Evolutionary conservation across 176 grass and related monocot species (phyloP).

Genomic region (Poa pratensis): DNA sequence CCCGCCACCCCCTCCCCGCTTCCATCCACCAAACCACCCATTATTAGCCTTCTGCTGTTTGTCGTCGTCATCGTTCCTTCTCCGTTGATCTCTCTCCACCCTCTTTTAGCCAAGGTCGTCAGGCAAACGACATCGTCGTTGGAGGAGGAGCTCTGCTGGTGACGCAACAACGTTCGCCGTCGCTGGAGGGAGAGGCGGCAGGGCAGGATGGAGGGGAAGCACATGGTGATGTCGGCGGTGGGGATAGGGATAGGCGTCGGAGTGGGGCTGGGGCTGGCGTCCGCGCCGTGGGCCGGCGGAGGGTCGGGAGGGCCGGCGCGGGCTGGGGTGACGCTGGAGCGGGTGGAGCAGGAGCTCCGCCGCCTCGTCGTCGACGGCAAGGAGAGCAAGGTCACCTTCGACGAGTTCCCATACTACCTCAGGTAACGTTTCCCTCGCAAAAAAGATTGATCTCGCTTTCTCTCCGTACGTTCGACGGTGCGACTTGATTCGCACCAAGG

Average conservation of each 20-base stretch:
- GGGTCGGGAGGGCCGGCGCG: constrained; percentile 18
- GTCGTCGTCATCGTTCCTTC: not conserved
- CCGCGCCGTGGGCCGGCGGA: constrained; percentile 50
- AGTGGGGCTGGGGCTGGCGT: constrained; percentile 78
- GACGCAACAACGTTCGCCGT: not conserved
- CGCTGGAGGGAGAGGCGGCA: not conserved
- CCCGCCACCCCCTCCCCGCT: not conserved
- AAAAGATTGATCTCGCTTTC: not conserved
- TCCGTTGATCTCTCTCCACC: not conserved
- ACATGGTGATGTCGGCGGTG: constrained; percentile 88
- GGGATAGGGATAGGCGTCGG: constrained; percentile 87
- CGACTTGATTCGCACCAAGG: not conserved
- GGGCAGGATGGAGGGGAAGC: constrained; percentile 79
- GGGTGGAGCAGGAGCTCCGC: constrained; percentile 76
- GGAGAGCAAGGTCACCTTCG: constrained; percentile 80
- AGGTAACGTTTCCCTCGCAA: constrained; percentile 39
- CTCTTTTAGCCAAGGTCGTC: not conserved
- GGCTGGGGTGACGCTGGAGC: constrained; percentile 61
- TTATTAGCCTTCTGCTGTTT: not conserved
- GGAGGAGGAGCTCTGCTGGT: not conserved
- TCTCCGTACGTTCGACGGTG: not conserved
- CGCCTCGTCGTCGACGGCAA: constrained; percentile 58
- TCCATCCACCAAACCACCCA: constrained; percentile 44
- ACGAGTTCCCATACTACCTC: constrained; percentile 93
- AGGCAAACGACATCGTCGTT: not conserved